Evolutionary conservation across 148 eudicot genomes (phyloP).

Genomic region (Selenicereus undatus): DNA sequence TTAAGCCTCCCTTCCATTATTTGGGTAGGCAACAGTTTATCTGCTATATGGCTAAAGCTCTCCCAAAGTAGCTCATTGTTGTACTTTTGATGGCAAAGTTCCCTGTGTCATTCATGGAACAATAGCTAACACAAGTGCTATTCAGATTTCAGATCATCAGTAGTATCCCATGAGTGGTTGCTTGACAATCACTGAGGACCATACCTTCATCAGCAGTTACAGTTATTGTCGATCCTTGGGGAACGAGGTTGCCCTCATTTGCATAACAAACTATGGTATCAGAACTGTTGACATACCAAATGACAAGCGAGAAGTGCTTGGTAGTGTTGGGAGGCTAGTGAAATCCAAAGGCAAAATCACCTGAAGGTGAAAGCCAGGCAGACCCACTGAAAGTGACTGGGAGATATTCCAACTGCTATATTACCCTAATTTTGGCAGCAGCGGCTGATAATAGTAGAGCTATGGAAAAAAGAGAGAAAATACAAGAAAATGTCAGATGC

Average conservation of each 20-base stretch:
- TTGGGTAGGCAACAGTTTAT: constrained; percentile 13
- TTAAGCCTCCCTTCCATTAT: constrained; percentile 10
- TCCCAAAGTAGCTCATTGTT: constrained; percentile 29
- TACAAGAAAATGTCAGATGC: background rate
- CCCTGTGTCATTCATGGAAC: constrained; percentile 47
- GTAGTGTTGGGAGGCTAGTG: constrained; percentile 6
- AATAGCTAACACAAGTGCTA: constrained; percentile 12
- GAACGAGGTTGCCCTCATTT: constrained; percentile 25
- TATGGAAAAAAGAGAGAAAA: constrained; percentile 6
- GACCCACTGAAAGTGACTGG: constrained; percentile 19
- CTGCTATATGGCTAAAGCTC: constrained; percentile 23
- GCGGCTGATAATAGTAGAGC: background rate
- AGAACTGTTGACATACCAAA: constrained; percentile 53
- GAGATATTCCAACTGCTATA: constrained; percentile 28
- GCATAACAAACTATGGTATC: constrained; percentile 53
- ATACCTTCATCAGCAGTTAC: constrained; percentile 36
- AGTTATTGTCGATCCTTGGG: constrained; percentile 32
- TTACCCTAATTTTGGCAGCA: constrained; percentile 31
- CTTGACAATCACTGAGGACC: constrained; percentile 40
- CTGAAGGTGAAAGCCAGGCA: constrained; percentile 42
- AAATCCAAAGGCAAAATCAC: constrained; percentile 61
- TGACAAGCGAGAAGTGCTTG: constrained; percentile 40
- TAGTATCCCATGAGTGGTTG: constrained; percentile 25
- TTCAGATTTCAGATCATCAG: background rate
- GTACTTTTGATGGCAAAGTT: constrained; percentile 32